Conservation (phyloP, 257 asterid genomes). For the Solanum clarkiae region DNA sequence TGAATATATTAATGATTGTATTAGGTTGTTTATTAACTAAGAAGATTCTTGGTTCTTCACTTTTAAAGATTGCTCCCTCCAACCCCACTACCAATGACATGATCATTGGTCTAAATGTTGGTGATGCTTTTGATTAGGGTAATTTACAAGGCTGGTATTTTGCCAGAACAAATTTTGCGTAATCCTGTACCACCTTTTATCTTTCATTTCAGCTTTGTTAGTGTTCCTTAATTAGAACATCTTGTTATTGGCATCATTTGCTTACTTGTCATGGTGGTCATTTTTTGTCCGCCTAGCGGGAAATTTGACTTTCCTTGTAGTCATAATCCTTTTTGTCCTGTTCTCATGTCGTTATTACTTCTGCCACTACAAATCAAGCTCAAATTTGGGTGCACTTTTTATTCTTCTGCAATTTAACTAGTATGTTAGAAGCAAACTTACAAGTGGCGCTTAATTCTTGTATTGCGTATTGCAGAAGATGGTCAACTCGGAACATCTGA, state of each 20-base stretch:
- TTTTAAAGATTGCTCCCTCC: neutral
- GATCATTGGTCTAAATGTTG: neutral
- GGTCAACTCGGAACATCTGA: conserved; percentile 42
- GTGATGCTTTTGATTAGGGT: neutral
- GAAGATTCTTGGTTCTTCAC: neutral
- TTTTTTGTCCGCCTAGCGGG: neutral
- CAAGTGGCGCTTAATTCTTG: neutral
- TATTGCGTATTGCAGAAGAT: conserved; percentile 30
- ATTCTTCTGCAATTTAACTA: neutral
- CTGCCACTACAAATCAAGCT: neutral
- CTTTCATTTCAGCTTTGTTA: neutral
- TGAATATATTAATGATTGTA: neutral
- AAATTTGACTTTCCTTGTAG: neutral
- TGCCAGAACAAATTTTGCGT: neutral
- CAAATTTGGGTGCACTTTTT: neutral
- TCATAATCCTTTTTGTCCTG: neutral
- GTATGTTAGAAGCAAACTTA: neutral
- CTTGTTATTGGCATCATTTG: neutral
- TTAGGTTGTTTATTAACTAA: neutral
- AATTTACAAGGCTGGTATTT: neutral
- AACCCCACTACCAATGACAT: neutral
- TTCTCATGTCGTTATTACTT: neutral
- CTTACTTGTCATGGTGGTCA: neutral
- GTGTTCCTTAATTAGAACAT: neutral
- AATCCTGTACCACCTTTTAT: neutral